Conservation (phyloP, 139 green algal species). For the Chlamydomonas sphaeroides region DNA sequence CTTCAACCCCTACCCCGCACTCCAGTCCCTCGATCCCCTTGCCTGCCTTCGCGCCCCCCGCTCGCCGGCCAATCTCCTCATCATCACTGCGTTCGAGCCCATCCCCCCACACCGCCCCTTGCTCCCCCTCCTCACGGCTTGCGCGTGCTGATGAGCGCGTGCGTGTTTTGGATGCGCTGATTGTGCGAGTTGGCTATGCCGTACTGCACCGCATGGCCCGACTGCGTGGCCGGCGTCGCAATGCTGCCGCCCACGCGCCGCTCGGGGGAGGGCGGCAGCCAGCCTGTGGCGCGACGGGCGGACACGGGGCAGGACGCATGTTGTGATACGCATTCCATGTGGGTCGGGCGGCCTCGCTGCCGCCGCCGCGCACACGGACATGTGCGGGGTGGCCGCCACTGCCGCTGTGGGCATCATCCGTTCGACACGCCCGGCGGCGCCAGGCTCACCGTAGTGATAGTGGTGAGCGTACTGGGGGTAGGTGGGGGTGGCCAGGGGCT, state of each 20-base stretch:
- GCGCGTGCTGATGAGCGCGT: conserved; percentile 3
- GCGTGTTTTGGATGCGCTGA: conserved; percentile 39
- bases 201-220: conserved; percentile 16
- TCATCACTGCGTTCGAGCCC: no score
- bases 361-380: neutral
- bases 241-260: conserved; percentile 20
- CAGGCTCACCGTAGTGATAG: conserved; percentile 45
- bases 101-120: no score
- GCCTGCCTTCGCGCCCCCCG: no score
- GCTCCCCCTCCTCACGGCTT: conserved; percentile 30
- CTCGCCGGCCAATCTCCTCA: no score
- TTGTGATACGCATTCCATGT: no score
- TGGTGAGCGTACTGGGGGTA: conserved; percentile 46
- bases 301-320: neutral
- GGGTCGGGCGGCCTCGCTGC: no score
- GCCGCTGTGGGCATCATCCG: no score
- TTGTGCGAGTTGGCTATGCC: conserved; percentile 41
- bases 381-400: neutral
- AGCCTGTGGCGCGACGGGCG: neutral
- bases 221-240: neutral
- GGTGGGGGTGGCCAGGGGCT: conserved; percentile 23
- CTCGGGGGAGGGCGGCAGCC: conserved; percentile 41
- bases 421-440: no score
- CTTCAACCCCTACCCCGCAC: no score
- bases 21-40: no score